phyloP scores from a whole-genome alignment of 2,329 filamentous ascomycete genomes.

The Fusarium beomiforme region DNA sequence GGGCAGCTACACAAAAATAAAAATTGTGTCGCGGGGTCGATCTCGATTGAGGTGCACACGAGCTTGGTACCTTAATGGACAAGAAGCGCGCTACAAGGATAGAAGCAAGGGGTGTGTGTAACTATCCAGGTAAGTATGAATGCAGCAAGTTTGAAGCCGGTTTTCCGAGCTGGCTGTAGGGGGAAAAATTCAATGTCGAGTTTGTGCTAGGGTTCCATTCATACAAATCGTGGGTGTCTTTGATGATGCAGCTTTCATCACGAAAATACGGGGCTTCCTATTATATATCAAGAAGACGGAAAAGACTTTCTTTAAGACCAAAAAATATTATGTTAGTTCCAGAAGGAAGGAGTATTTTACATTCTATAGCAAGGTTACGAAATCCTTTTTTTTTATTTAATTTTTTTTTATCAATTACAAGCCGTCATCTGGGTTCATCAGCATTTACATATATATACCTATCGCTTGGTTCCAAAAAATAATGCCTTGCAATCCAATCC shows the following conservation, averaged over 20 bases:
- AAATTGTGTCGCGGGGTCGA: constrained; percentile 22
- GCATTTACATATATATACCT: too few species aligned
- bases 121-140: background rate
- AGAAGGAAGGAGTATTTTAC: background rate
- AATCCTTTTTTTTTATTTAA: too few species aligned
- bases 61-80: constrained; percentile 6
- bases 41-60: constrained; percentile 27
- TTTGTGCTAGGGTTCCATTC: constrained; percentile 8
- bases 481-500: background rate
- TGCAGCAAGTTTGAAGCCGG: background rate
- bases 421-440: background rate
- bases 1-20: constrained; percentile 15
- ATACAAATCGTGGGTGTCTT: background rate
- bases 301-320: background rate
- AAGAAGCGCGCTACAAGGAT: constrained; percentile 14
- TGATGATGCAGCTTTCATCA: background rate
- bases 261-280: background rate
- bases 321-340: background rate
- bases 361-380: background rate
- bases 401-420: background rate
- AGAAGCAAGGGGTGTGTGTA: background rate
- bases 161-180: constrained; percentile 1
- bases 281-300: background rate
- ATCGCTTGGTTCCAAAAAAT: too few species aligned
- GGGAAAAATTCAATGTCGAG: background rate